Evolutionary conservation across 2,329 filamentous ascomycete species (phyloP).

Genomic region (Esteya vermicola): DNA sequence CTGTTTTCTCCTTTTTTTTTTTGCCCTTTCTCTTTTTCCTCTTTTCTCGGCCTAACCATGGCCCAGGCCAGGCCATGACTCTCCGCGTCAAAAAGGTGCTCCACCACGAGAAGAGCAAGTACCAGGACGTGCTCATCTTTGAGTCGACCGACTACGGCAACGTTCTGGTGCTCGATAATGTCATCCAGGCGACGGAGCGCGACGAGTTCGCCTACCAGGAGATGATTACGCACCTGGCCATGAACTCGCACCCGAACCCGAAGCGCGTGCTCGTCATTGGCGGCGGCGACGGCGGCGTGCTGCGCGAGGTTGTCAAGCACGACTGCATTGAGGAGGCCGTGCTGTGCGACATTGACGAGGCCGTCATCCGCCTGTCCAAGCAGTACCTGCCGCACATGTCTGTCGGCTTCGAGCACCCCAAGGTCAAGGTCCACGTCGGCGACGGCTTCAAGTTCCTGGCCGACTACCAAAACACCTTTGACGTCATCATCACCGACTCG

Average conservation of each 20-base stretch:
- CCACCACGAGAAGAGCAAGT: constrained; percentile 98
- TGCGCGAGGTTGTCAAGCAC: constrained; percentile 98
- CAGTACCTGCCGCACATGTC: constrained; percentile 93
- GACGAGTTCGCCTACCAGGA: constrained; percentile 99
- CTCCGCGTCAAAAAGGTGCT: constrained; percentile 95
- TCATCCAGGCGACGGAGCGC: constrained; percentile 96
- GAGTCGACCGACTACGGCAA: constrained; percentile 94
- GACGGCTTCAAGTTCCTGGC: constrained; percentile 98
- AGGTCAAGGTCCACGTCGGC: constrained; percentile 81
- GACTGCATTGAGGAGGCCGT: constrained; percentile 90
- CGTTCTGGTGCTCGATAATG: constrained; percentile 94
- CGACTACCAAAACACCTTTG: constrained; percentile 93
- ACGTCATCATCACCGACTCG: constrained; percentile 98
- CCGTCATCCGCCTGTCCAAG: constrained; percentile 96
- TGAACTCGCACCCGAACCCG: constrained; percentile 96
- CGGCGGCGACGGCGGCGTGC: constrained; percentile 90
- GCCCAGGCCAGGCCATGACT: constrained; percentile 91
- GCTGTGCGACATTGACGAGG: constrained; percentile 98
- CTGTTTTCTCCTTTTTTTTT: too few relatives aligned
- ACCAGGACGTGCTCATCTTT: constrained; percentile 98
- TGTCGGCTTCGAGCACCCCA: constrained; percentile 84
- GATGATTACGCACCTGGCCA: constrained; percentile 98
- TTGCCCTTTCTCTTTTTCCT: not conserved
- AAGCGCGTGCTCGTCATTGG: constrained; percentile 98
- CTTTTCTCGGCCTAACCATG: not conserved